phyloP scores from a whole-genome alignment of 1,284 basidiomycete genomes.

The Puccinia coronata region DNA sequence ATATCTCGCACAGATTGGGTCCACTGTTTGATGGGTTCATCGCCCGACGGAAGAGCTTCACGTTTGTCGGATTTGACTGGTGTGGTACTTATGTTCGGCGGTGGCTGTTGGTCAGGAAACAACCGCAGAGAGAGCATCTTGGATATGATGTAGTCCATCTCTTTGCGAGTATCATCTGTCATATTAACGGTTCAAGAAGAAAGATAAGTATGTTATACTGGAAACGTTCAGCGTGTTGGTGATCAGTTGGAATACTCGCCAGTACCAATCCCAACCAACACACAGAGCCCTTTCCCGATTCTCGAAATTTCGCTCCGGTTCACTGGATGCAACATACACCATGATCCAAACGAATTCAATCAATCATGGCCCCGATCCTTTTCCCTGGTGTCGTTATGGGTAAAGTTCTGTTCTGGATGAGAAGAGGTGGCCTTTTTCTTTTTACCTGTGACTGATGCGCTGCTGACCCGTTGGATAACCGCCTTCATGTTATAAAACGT shows the following conservation, averaged over 20 bases:
- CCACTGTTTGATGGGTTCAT: conserved; percentile 68
- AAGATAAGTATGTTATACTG: conserved; percentile 20
- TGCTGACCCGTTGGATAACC: conserved; percentile 72
- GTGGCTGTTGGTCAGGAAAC: conserved; percentile 18
- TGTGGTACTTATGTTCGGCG: neutral
- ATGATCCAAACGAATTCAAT: neutral
- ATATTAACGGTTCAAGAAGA: conserved; percentile 5
- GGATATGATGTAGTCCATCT: conserved; percentile 71
- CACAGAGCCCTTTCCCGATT: conserved; percentile 79
- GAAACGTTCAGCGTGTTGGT: neutral
- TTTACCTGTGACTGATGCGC: conserved; percentile 72
- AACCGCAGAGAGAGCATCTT: conserved; percentile 67
- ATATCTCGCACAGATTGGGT: conserved; percentile 79
- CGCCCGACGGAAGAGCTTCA: too few relatives aligned
- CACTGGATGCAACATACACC: conserved; percentile 60
- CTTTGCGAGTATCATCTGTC: conserved; percentile 74
- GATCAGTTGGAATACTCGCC: conserved; percentile 59
- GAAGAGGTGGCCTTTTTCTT: neutral
- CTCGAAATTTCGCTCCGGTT: conserved; percentile 71
- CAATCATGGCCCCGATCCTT: too few relatives aligned
- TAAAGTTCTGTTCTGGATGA: too few relatives aligned
- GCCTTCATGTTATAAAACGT: conserved; percentile 70
- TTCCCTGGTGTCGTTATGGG: too few relatives aligned
- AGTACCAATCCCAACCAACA: conserved; percentile 79
- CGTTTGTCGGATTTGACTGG: neutral